Conservation (phyloP, 495 filamentous ascomycete genomes). For the Talaromyces adpressus region DNA sequence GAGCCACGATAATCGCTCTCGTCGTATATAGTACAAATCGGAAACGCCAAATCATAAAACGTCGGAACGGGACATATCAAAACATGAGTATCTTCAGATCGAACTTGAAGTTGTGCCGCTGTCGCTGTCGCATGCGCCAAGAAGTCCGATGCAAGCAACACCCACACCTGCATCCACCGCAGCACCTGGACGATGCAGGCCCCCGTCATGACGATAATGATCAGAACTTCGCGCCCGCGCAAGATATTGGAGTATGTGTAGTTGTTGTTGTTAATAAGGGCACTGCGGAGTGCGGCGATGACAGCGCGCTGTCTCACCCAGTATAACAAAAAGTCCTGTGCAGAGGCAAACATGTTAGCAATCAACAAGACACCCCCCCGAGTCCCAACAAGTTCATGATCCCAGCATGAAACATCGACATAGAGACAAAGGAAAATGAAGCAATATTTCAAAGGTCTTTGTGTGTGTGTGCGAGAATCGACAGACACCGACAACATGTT, state of each 20-base stretch:
- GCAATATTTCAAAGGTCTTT: background rate
- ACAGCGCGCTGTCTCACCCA: conserved; percentile 9
- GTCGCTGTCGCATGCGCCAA: background rate
- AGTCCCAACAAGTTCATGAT: background rate
- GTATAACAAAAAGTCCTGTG: conserved; percentile 1
- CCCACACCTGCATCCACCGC: conserved; percentile 6
- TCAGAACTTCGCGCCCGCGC: background rate
- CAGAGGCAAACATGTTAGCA: conserved; percentile 2
- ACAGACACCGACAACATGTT: background rate
- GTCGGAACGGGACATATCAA: background rate
- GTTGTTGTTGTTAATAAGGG: background rate
- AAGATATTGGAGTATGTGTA: background rate
- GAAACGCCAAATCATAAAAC: background rate
- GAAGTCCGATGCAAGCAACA: conserved; percentile 6
- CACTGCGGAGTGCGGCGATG: conserved; percentile 2
- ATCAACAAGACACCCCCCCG: background rate
- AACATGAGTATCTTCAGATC: background rate
- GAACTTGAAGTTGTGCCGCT: background rate
- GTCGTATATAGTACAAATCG: conserved; percentile 3
- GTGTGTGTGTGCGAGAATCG: background rate
- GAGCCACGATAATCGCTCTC: background rate
- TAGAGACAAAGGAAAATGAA: background rate
- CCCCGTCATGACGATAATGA: conserved; percentile 1
- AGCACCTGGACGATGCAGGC: background rate
- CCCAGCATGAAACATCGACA: background rate